Base-by-base conservation (phyloP, 2,329 filamentous ascomycete species). In the Hypoxylon sp. region DNA sequence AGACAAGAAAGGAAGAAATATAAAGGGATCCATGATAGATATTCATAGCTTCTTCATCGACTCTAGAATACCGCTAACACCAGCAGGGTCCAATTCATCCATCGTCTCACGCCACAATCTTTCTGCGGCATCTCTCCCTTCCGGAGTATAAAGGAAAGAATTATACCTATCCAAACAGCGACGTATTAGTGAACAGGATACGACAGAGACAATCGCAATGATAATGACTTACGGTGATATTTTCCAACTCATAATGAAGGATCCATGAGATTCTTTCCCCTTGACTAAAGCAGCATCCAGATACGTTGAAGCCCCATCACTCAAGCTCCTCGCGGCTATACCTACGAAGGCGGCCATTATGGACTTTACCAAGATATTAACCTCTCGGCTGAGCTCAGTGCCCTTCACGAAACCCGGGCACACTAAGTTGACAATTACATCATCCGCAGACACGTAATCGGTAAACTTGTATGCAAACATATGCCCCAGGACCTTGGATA, bases 191-290 rank as follows among this genome's bases (percentile, higher is more conserved):
- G 48, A 33, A 13, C 5, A 58, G 14, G 2, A 14, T 19, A 46
- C 2, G 56, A 48, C 33, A 29, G 51, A 46, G 33, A 44, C 11
- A 13, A 42, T 14, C 22, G 29, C 19, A 29, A 52, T 24, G 33
- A 24, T 5, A 2, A 39, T 22, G 50, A 79, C 83, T 81, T 75
- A 86, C 81, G 83, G 81, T 3, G 72, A 68, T 17, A 86, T 81
- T 6, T 82, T 74, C 80, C 83, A 86, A 52, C 82, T 81, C 79
- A 83, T 84, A 0, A 87, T 44, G 65, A 83, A 86, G 48, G 81
- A 83, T 0, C 85, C 85, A 71, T 88, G 86, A 0, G 83, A 83
- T 71, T 86, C 84, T 47, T 79, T 80, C 0, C 85, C 85, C 58
- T 86, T 81, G 0, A 78, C 76, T 0, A 83, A 77, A 0, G 75